Evolutionary conservation across 2,329 filamentous ascomycete genomes (phyloP).

Genomic region (Ceratocystis colombiana): DNA sequence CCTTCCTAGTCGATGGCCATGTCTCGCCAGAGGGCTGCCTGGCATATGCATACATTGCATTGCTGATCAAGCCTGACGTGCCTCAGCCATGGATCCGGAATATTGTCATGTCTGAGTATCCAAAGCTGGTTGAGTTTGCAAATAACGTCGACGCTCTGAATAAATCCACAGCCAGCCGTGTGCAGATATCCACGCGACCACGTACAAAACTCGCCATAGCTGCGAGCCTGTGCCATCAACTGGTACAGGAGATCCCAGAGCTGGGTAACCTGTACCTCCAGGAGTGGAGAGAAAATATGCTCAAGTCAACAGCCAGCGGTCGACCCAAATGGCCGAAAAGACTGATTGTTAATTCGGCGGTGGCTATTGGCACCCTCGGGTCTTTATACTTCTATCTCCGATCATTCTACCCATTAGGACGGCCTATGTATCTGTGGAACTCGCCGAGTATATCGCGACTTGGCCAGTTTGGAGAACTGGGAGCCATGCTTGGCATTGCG

Average conservation of each 20-base stretch:
- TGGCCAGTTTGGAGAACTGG: slow-evolving; percentile 40
- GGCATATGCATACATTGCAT: slow-evolving; percentile 64
- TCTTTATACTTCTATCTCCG: slow-evolving; percentile 34
- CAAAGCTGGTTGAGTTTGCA: slow-evolving; percentile 27
- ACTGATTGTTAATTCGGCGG: slow-evolving; percentile 28
- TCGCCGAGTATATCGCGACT: slow-evolving; percentile 32
- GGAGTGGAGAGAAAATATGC: slow-evolving; percentile 31
- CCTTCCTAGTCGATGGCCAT: slow-evolving; percentile 26
- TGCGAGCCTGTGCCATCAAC: slow-evolving; percentile 31
- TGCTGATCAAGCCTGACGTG: slow-evolving; percentile 51
- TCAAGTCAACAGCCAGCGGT: slow-evolving; percentile 5
- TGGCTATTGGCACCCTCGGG: slow-evolving; percentile 35
- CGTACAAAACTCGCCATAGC: slow-evolving; percentile 29
- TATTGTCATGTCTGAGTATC: slow-evolving; percentile 29
- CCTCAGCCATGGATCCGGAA: slow-evolving; percentile 38
- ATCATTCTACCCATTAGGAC: slow-evolving; percentile 38
- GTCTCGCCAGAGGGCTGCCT: slow-evolving; percentile 58
- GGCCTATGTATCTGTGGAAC: slow-evolving; percentile 38
- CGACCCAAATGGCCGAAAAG: slow-evolving; percentile 24
- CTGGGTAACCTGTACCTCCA: slow-evolving; percentile 30
- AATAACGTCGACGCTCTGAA: slow-evolving; percentile 18
- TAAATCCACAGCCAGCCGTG: slow-evolving; percentile 28
- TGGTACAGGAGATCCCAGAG: slow-evolving; percentile 31
- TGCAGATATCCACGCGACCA: slow-evolving; percentile 30
- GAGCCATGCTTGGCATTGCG: slow-evolving; percentile 36